These are phyloP conservation scores for Dryadomyces quercivorus DNA, from an alignment of 2,329 filamentous ascomycete species.

Conservation along the genomic window DNA sequence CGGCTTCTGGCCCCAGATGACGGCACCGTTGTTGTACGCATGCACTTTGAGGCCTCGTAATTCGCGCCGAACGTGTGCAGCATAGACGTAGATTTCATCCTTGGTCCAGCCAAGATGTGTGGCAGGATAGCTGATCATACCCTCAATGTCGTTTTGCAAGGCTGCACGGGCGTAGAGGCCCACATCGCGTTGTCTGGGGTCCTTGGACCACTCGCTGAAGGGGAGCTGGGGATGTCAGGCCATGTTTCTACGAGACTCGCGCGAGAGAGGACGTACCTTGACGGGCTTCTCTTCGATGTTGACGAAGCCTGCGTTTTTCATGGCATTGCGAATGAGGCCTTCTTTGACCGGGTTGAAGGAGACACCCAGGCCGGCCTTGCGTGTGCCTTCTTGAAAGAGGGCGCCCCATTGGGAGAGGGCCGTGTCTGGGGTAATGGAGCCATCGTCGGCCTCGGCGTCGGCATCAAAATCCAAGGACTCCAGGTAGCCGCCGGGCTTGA, in stretches of 20 bases:
- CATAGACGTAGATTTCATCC: slow-evolving; percentile 8
- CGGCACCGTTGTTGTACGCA: background rate
- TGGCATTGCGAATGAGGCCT: background rate
- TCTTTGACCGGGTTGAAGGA: background rate
- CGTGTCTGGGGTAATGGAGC: background rate
- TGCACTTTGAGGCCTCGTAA: background rate
- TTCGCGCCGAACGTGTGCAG: slow-evolving; percentile 4
- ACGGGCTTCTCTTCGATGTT: background rate
- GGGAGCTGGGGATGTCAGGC: background rate
- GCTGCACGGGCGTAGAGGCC: background rate
- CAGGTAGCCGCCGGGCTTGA: slow-evolving; percentile 42
- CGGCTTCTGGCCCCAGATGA: background rate
- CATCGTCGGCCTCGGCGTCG: slow-evolving; percentile 3
- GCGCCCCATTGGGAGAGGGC: background rate
- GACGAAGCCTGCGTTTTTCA: background rate
- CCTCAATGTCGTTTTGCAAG: slow-evolving; percentile 7
- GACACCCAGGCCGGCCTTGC: background rate
- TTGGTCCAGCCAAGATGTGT: slow-evolving; percentile 10
- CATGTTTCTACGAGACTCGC: background rate
- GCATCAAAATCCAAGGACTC: slow-evolving; percentile 18
- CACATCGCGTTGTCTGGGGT: background rate
- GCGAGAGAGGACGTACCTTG: background rate
- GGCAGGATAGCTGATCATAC: slow-evolving; percentile 8
- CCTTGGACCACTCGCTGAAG: background rate
- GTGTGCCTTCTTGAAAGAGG: background rate